These are phyloP conservation scores for Leptodermis oblonga DNA, from an alignment of 257 asterid genomes.

Conservation along the genomic window DNA sequence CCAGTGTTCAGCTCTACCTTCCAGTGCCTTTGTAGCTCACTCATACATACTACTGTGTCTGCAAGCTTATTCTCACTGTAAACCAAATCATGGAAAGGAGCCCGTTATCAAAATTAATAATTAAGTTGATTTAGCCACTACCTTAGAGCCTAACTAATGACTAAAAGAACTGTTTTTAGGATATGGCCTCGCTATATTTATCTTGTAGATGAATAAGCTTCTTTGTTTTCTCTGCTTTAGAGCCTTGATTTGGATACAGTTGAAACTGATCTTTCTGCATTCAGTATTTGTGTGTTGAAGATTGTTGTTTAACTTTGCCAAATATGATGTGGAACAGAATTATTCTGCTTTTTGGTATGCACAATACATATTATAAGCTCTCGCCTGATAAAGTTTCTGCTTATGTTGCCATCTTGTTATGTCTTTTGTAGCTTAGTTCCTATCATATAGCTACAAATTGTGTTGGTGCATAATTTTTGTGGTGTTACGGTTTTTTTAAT, in stretches of 20 bases:
- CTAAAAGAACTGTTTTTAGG: neutral
- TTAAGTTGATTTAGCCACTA: neutral
- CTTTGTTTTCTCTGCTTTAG: neutral
- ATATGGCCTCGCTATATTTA: neutral
- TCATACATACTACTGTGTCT: too few species aligned
- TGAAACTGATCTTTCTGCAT: neutral
- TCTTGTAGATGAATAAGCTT: neutral
- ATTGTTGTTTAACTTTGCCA: neutral
- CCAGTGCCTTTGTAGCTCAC: too few species aligned
- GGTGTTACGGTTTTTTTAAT: neutral
- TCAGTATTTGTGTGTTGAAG: neutral
- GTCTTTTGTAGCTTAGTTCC: neutral
- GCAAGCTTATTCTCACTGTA: too few species aligned
- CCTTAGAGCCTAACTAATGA: neutral
- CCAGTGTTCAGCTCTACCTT: neutral
- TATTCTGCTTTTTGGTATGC: neutral
- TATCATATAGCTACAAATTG: neutral
- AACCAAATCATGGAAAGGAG: neutral
- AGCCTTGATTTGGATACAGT: neutral
- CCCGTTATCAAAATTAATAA: neutral
- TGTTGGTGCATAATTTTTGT: neutral
- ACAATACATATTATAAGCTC: too few species aligned
- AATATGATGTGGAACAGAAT: neutral
- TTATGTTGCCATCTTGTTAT: neutral
- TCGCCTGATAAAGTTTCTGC: neutral